Conservation (phyloP, 257 asterid genomes). For the Verbena officinalis region DNA sequence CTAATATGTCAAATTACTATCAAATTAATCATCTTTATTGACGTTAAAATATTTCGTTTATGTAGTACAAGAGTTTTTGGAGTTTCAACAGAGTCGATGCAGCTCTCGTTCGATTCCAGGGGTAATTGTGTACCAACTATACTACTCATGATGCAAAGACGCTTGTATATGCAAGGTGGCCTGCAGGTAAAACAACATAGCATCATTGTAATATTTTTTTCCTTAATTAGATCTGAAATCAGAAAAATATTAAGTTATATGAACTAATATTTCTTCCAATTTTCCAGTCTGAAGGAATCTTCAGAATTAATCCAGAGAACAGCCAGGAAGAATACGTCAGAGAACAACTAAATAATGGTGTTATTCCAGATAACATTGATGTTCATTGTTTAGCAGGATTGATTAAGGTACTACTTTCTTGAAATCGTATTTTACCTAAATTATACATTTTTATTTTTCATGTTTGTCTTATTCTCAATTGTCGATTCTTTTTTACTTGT, state of each 20-base stretch:
- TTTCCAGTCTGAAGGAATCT: constrained; percentile 73
- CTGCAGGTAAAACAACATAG: constrained; percentile 56
- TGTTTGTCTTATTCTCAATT: neutral
- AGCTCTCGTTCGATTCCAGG: constrained; percentile 81
- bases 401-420: constrained; percentile 52
- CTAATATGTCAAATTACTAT: too few relatives aligned
- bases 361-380: constrained; percentile 61
- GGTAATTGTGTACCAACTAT: constrained; percentile 89
- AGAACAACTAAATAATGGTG: constrained; percentile 64
- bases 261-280: constrained; percentile 4
- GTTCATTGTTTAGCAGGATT: constrained; percentile 89
- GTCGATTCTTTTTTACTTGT: neutral
- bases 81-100: constrained; percentile 94
- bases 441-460: neutral
- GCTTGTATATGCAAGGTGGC: constrained; percentile 76
- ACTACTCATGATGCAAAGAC: constrained; percentile 86
- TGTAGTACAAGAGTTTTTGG: constrained; percentile 84
- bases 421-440: neutral
- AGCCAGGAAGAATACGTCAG: constrained; percentile 70
- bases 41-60: neutral
- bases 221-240: neutral
- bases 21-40: neutral
- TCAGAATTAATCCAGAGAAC: constrained; percentile 78
- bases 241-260: neutral
- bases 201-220: neutral